Evolutionary conservation across 331 rosid species (phyloP).

Genomic region (Acacia pycnantha): DNA sequence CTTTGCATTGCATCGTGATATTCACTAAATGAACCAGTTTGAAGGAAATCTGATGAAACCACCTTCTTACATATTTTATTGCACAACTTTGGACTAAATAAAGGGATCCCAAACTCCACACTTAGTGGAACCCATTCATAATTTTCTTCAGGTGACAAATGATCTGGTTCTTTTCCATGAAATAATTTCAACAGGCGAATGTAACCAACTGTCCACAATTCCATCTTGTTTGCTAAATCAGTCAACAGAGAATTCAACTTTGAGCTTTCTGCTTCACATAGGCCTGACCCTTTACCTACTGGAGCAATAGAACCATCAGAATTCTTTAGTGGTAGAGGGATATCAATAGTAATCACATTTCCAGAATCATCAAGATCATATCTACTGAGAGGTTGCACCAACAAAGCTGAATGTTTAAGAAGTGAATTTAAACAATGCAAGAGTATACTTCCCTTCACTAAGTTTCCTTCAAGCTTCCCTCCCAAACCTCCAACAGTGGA

Average conservation of each 20-base stretch:
- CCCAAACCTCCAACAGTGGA: slow-evolving; percentile 83
- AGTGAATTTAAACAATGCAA: slow-evolving; percentile 88
- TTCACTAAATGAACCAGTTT: slow-evolving; percentile 58
- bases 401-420: slow-evolving; percentile 80
- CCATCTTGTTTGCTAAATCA: slow-evolving; percentile 63
- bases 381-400: slow-evolving; percentile 87
- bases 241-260: slow-evolving; percentile 63
- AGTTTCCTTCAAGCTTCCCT: slow-evolving; percentile 77
- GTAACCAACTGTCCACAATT: slow-evolving; percentile 85
- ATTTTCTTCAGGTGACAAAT: slow-evolving; percentile 52
- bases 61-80: slow-evolving; percentile 73
- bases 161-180: slow-evolving; percentile 50
- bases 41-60: slow-evolving; percentile 80
- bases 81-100: slow-evolving; percentile 82
- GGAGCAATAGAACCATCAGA: slow-evolving; percentile 69
- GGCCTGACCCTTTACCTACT: slow-evolving; percentile 71
- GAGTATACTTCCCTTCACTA: slow-evolving; percentile 79
- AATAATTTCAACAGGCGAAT: slow-evolving; percentile 73
- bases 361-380: slow-evolving; percentile 75
- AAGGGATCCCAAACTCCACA: slow-evolving; percentile 90
- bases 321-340: slow-evolving; percentile 89
- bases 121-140: slow-evolving; percentile 96
- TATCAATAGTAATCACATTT: slow-evolving; percentile 66
- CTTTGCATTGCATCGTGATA: slow-evolving; percentile 90
- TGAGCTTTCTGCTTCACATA: slow-evolving; percentile 57